A percentile compares a stretch with the other conserved stretches of the same genome.
phyloP scores from a whole-genome alignment of 176 grass and related monocot genomes.

The Miscanthus lutarioriparius region DNA sequence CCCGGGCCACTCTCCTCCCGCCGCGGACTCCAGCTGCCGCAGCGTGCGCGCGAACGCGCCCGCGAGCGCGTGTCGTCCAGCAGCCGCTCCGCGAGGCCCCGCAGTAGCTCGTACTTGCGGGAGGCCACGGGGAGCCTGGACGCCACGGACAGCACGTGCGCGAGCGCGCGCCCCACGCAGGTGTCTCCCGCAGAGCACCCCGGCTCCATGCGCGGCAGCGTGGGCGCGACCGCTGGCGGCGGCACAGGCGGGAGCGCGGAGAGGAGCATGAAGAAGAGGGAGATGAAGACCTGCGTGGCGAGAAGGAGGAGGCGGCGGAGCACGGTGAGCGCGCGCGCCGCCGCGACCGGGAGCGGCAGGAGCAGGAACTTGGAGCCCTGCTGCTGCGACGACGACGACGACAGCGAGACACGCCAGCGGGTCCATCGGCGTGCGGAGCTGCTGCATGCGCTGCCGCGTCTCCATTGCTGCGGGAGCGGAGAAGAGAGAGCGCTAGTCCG shows the following conservation, averaged over 20 bases:
- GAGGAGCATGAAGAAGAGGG: slow-evolving; percentile 52
- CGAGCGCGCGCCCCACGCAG: slow-evolving; percentile 60
- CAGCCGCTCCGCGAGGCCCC: slow-evolving; percentile 73
- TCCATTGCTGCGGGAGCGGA: slow-evolving; percentile 2
- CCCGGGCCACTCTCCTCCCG: slow-evolving; percentile 23
- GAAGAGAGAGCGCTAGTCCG: neutral
- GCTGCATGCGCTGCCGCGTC: slow-evolving; percentile 2
- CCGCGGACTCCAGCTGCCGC: slow-evolving; percentile 51
- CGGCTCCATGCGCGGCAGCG: neutral
- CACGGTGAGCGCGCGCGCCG: slow-evolving; percentile 35
- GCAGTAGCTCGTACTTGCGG: slow-evolving; percentile 77
- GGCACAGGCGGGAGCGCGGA: slow-evolving; percentile 35
- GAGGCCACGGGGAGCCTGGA: slow-evolving; percentile 71
- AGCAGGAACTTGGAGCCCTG: slow-evolving; percentile 34
- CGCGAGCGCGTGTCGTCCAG: slow-evolving; percentile 62
- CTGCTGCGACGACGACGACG: neutral
- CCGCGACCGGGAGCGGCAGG: slow-evolving; percentile 25
- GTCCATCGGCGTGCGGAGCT: slow-evolving; percentile 37
- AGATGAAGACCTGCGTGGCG: slow-evolving; percentile 40
- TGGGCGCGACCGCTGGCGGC: neutral
- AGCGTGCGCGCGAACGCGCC: slow-evolving; percentile 60
- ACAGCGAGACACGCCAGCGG: slow-evolving; percentile 22
- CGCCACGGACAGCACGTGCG: slow-evolving; percentile 63
- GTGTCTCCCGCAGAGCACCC: slow-evolving; percentile 4
- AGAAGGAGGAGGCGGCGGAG: slow-evolving; percentile 51